phyloP scores from a whole-genome alignment of 805 yeast species.

The Wickerhamiella bombiphila region DNA sequence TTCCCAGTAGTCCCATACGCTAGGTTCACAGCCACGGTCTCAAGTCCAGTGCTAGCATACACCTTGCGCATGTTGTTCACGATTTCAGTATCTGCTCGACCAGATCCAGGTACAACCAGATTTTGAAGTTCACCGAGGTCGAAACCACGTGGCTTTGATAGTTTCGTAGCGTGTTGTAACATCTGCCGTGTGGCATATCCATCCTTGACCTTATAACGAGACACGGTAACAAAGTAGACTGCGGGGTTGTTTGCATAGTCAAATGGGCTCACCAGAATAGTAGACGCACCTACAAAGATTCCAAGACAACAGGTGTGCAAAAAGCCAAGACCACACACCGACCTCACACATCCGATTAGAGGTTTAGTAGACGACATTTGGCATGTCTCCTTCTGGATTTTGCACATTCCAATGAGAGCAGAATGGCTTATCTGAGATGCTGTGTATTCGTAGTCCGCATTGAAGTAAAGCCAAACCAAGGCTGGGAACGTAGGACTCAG shows the following conservation, averaged over 20 bases:
- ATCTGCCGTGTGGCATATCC: conserved; percentile 72
- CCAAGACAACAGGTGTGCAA: conserved; percentile 76
- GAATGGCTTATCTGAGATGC: conserved; percentile 44
- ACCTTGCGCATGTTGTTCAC: conserved; percentile 40
- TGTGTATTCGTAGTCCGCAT: conserved; percentile 54
- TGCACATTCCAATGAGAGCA: conserved; percentile 62
- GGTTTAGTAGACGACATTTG: conserved; percentile 60
- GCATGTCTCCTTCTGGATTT: conserved; percentile 83
- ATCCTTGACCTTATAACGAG: conserved; percentile 72
- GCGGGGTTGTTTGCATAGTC: conserved; percentile 65
- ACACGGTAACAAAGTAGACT: conserved; percentile 51
- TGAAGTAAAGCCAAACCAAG: conserved; percentile 52
- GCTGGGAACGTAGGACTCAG: conserved; percentile 33
- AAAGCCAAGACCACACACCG: conserved; percentile 76
- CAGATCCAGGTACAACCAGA: conserved; percentile 61
- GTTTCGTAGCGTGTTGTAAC: conserved; percentile 56
- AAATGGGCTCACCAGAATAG: conserved; percentile 63
- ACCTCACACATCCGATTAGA: conserved; percentile 73
- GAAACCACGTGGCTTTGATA: conserved; percentile 43
- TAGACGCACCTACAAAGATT: conserved; percentile 71
- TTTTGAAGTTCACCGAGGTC: conserved; percentile 54
- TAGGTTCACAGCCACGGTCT: conserved; percentile 55
- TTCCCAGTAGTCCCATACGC: conserved; percentile 69
- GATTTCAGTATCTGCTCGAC: conserved; percentile 51
- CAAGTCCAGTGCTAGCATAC: conserved; percentile 50